Evolutionary conservation across 805 yeast genomes (phyloP).

Genomic region (Yamadazyma akitaensis): DNA sequence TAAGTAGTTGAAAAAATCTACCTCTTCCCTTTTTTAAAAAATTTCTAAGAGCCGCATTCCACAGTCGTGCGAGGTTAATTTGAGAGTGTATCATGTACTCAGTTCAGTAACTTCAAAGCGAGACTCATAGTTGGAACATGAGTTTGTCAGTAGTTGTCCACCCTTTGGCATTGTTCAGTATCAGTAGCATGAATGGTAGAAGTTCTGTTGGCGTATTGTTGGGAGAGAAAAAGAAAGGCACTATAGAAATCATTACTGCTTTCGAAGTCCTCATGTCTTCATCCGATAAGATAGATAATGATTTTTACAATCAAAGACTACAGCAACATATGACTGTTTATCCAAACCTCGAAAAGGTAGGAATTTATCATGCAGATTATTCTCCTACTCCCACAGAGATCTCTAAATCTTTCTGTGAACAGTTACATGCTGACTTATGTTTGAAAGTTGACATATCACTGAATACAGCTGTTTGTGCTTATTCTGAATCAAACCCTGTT

Average conservation of each 20-base stretch:
- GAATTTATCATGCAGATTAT: slow-evolving; percentile 24
- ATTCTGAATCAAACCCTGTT: slow-evolving; percentile 3
- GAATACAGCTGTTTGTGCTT: slow-evolving; percentile 1
- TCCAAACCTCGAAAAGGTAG: slow-evolving; percentile 27
- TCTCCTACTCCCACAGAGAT: not conserved
- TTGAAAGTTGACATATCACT: not conserved
- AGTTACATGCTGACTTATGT: slow-evolving; percentile 3
- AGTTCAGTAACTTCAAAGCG: not conserved
- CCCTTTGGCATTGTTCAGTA: slow-evolving; percentile 25
- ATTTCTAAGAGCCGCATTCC: slow-evolving; percentile 13
- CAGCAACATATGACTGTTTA: slow-evolving; percentile 26
- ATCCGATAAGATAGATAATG: slow-evolving; percentile 18
- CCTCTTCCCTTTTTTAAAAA: slow-evolving; percentile 13
- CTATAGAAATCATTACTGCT: slow-evolving; percentile 18
- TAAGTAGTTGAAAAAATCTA: slow-evolving; percentile 1
- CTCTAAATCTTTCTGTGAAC: not conserved
- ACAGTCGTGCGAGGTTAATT: not conserved
- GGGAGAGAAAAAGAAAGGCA: slow-evolving; percentile 16
- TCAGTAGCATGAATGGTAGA: slow-evolving; percentile 10
- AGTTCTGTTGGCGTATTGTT: slow-evolving; percentile 27
- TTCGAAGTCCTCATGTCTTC: slow-evolving; percentile 25
- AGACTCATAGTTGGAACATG: slow-evolving; percentile 1
- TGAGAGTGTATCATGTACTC: not conserved
- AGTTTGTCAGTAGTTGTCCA: slow-evolving; percentile 13
- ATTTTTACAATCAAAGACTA: slow-evolving; percentile 23